Evolutionary conservation across 352 stramenopile species (phyloP), one percentile per base, ranked within the genome.

Genomic region (Phytophthora quininea): DNA sequence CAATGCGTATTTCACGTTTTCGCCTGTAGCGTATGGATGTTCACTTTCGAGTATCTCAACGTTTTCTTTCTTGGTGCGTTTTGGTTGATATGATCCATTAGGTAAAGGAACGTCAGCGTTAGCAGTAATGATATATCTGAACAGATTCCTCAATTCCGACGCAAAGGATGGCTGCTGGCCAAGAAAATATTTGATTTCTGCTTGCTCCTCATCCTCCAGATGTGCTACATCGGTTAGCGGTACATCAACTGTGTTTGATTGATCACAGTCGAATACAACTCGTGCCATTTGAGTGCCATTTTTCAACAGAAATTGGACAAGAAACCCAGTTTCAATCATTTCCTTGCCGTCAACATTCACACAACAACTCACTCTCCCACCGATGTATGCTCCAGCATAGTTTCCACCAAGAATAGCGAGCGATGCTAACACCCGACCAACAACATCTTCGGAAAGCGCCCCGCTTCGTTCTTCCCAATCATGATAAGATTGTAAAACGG

Each of bases 41-140:
- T 93, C 76, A 38, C 80, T 93, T 71, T 95, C 86, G 1, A 95
- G 52, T 6, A 95, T 82, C 40, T 95, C 84, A 1, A 88, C 76
- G 46, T 84, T 89, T 58, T 92, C 83, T 53, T 91, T 91, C 31
- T 80, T 73, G 8, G 68, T 80, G 12, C 79, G 40, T 54, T 84
- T 89, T 2, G 82, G 59, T 45, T 87, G 77, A 65, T 78, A 86
- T 27, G 35, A 56, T 5, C 27, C 38, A 12, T 58, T 29, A 4
- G 62, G 38, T n/a, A 46, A 29, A 0, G 59, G 35, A 4, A 50
- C 14, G 15, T 51, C 47, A 4, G 51, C 46, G 15, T 71, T 45
- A 10, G 86, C 19, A 42, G 68, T 37, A 27, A 86, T 50, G 14
- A 85, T 43, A 4, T 46, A 30, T 15, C 70, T 29, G 43, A 74